Base-by-base conservation (phyloP, 2,329 filamentous ascomycete species). In the Kalmusia sp. region DNA sequence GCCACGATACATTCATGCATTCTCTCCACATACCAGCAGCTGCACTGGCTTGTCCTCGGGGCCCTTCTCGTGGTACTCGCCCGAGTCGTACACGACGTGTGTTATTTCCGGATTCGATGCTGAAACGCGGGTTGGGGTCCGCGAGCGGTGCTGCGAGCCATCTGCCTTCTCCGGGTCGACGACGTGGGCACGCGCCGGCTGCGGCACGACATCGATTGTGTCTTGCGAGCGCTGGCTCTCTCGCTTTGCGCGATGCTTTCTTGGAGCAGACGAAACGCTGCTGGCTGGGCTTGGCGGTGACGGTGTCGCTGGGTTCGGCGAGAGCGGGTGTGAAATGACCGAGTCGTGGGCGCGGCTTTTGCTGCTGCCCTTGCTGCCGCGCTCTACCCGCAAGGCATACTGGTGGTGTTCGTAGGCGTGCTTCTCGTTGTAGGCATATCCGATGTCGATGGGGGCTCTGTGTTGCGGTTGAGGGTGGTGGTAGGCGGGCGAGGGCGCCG, bases 1-100 rank as follows among this genome's bases (percentile, higher is more conserved):
- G 11, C 11, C n/a, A 22, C 35, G 4, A 9, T 6, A 25, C 15
- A 9, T 24, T 12, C 19, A 15, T 15, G 30, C 27, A 6, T 19
- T 21, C 30, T 58, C 70, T n/a, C n/a, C n/a, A n/a, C n/a, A 41
- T 72, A 76, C 75, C 56, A 80, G 64, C 17, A 80, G 69, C 57
- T 75, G 73, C 55, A 78, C 65, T n/a, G 77, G 73, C 52, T 78
- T 79, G 41, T 75, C 68, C 55, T 79, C 75, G 21, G 79, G 73
- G 5, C 71, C 56, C 41, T 71, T 69, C 41, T 75, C 71, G 25
- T 69, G 68, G 28, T 73, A 74, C 27, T 76, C 69, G 55, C 64
- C 67, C 27, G 74, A 70, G 43, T 75, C 70, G 54, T 71, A 69
- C 8, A 70, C 53, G 6, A 62, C 59, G 9, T 58, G 59, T 51